A percentile compares a stretch with the other conserved stretches of the same genome.
phyloP scores from a whole-genome alignment of 2,329 filamentous ascomycete genomes.

The Ceratocystis papillata region DNA sequence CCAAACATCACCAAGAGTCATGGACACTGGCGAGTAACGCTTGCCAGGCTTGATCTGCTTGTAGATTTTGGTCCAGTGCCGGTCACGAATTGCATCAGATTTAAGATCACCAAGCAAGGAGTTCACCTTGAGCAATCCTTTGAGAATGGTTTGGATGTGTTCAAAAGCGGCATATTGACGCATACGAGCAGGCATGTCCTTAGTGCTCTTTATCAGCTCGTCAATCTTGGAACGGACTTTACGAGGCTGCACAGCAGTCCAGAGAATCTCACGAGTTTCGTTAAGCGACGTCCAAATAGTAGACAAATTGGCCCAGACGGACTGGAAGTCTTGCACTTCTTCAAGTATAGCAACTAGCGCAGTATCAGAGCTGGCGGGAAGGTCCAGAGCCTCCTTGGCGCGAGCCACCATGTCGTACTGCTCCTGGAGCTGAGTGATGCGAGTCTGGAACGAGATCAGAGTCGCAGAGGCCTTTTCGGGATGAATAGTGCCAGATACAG shows the following conservation, averaged over 20 bases:
- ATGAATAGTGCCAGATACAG: constrained; percentile 85
- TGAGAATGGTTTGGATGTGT: constrained; percentile 85
- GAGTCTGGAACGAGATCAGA: constrained; percentile 68
- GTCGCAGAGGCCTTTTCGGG: constrained; percentile 80
- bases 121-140: constrained; percentile 84
- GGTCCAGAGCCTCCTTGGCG: constrained; percentile 90
- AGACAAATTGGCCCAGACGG: constrained; percentile 89
- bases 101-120: constrained; percentile 79
- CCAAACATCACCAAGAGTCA: constrained; percentile 98
- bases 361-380: constrained; percentile 68
- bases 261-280: constrained; percentile 81
- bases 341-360: constrained; percentile 79
- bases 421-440: constrained; percentile 72
- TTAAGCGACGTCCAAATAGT: constrained; percentile 96
- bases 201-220: constrained; percentile 90
- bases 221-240: constrained; percentile 87
- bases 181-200: constrained; percentile 98
- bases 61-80: constrained; percentile 97
- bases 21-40: constrained; percentile 83
- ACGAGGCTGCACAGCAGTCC: constrained; percentile 89
- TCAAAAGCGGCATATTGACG: constrained; percentile 99
- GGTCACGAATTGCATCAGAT: constrained; percentile 88
- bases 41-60: constrained; percentile 88
- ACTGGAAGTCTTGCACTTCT: constrained; percentile 97
- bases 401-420: constrained; percentile 91